Conservation (phyloP, 1,284 basidiomycete species). For the Irpex sp. region DNA sequence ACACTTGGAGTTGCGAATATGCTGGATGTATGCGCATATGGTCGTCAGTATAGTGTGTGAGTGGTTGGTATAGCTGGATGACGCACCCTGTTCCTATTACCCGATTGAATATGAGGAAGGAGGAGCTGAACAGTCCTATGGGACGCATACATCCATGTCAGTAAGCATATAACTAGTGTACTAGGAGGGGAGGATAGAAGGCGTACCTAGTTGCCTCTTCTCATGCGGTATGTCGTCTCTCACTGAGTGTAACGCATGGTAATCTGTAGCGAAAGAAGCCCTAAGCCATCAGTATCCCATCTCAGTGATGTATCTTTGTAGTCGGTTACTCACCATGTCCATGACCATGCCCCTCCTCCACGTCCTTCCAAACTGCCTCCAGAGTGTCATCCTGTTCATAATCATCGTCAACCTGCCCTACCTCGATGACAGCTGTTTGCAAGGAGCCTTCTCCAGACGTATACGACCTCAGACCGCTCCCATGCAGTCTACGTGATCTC, state of each 20-base stretch:
- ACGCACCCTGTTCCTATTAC: constrained; percentile 72
- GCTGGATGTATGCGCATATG: constrained; percentile 29
- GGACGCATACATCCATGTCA: neutral
- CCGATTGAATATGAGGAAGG: constrained; percentile 73
- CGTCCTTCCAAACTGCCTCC: neutral
- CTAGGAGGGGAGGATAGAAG: neutral
- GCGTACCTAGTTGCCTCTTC: constrained; percentile 20
- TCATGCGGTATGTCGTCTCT: constrained; percentile 10
- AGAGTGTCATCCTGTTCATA: neutral
- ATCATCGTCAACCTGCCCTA: constrained; percentile 1
- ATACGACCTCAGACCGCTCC: neutral
- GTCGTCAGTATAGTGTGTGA: neutral
- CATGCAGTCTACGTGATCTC: neutral
- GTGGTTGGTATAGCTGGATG: neutral
- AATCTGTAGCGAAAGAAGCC: neutral
- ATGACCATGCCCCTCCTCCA: neutral
- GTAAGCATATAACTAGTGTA: neutral
- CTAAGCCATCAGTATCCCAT: neutral
- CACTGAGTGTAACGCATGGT: neutral
- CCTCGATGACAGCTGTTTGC: neutral
- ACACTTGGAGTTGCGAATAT: constrained; percentile 73
- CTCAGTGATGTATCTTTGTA: neutral
- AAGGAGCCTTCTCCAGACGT: neutral
- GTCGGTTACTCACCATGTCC: neutral
- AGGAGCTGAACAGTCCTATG: constrained; percentile 52